Evolutionary conservation across 202 grass and related monocot species (phyloP).

Genomic region (Dendrocalamus latiflorus): DNA sequence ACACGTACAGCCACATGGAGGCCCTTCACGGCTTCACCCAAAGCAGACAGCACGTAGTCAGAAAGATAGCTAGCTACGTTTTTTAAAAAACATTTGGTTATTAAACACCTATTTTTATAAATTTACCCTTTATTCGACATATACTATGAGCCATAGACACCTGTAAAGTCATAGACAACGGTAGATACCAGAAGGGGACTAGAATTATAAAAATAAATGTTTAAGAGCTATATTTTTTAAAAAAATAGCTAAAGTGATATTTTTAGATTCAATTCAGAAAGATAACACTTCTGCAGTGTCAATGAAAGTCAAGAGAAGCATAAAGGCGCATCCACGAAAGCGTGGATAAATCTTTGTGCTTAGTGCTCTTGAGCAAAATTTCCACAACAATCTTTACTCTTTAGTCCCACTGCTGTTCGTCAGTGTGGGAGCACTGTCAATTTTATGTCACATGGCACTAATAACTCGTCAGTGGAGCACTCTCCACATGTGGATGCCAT

Average conservation of each 20-base stretch:
- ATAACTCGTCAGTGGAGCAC: not conserved
- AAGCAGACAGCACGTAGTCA: not conserved
- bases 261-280: no score
- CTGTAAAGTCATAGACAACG: accelerated
- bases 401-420: not conserved
- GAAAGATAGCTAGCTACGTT: no score
- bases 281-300: not conserved
- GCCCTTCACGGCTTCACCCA: not conserved
- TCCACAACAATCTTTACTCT: not conserved
- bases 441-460: not conserved
- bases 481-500: not conserved
- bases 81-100: no score
- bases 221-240: no score
- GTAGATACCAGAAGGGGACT: no score
- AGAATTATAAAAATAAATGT: no score
- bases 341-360: not conserved
- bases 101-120: no score
- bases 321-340: not conserved
- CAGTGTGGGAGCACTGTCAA: not conserved
- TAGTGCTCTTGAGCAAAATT: not conserved
- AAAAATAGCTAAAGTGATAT: no score
- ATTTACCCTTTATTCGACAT: no score
- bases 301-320: not conserved
- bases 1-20: not conserved
- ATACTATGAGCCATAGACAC: no score